phyloP scores from a whole-genome alignment of 148 eudicot genomes.

The Chenopodium berlandieri region DNA sequence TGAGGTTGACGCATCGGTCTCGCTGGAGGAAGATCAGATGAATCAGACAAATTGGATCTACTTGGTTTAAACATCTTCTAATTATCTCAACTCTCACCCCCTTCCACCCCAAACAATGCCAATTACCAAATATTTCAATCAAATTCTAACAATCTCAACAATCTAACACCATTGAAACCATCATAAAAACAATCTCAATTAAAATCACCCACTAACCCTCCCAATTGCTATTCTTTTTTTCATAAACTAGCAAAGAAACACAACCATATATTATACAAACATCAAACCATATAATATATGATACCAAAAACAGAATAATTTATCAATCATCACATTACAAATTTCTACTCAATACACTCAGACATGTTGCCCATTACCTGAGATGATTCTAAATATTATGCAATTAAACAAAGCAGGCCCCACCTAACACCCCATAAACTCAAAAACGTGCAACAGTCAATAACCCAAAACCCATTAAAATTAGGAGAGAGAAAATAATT shows the following conservation, averaged over 20 bases:
- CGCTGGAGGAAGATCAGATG: conserved; percentile 46
- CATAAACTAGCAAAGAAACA: background rate
- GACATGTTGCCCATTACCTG: conserved; percentile 38
- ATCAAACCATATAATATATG: conserved; percentile 1
- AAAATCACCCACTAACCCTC: background rate
- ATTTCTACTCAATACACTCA: conserved; percentile 8
- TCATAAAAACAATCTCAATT: conserved; percentile 3
- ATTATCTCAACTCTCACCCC: background rate
- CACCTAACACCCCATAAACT: conserved; percentile 9
- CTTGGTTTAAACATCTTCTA: conserved; percentile 41
- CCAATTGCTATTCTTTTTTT: conserved; percentile 1
- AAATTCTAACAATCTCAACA: conserved; percentile 11
- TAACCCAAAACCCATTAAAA: conserved; percentile 8
- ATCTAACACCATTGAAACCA: conserved; percentile 12
- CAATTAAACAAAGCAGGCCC: conserved; percentile 33
- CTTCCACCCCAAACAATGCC: background rate
- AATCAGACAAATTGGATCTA: conserved; percentile 46
- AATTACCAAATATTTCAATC: conserved; percentile 1
- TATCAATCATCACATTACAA: conserved; percentile 15
- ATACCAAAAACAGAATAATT: background rate
- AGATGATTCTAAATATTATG: conserved; percentile 16
- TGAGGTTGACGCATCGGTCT: conserved; percentile 48
- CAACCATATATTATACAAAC: conserved; percentile 19
- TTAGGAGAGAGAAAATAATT: conserved; percentile 15
- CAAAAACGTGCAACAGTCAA: conserved; percentile 42